Evolutionary conservation across 1,284 basidiomycete species (phyloP).

Genomic region (Cutaneotrichosporon cavernicola): DNA sequence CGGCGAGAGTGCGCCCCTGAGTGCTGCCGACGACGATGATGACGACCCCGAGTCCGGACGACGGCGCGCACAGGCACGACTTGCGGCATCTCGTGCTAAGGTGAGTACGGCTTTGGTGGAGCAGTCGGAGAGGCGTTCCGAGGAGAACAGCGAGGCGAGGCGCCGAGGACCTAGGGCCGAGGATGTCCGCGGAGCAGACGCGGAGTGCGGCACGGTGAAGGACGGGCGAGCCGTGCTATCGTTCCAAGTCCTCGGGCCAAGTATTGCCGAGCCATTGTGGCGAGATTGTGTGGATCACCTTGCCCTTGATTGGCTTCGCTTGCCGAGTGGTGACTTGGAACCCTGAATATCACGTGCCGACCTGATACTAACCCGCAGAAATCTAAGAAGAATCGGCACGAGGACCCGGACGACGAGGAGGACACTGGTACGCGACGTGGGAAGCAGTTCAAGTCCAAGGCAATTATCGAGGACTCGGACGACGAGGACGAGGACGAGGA

Average conservation of each 20-base stretch:
- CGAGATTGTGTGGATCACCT: not conserved
- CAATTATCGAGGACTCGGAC: conserved; percentile 46
- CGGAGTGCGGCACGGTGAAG: not conserved
- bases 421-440: conserved; percentile 37
- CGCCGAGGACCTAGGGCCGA: not conserved
- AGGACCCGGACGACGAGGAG: conserved; percentile 42
- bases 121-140: not conserved
- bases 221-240: not conserved
- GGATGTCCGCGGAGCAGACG: not conserved
- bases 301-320: not conserved
- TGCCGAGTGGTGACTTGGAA: not conserved
- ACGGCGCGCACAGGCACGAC: conserved; percentile 18
- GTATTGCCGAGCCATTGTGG: not conserved
- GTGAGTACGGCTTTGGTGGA: conserved; percentile 1
- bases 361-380: conserved; percentile 17
- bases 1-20: conserved; percentile 15
- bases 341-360: not conserved
- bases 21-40: conserved; percentile 21
- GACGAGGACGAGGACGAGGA: conserved; percentile 26
- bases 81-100: conserved; percentile 37
- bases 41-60: conserved; percentile 13
- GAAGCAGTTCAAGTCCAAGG: conserved; percentile 51
- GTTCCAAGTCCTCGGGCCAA: not conserved
- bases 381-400: conserved; percentile 18
- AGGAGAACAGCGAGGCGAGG: not conserved